Conservation (phyloP, 164 flowering plant species). For the Kalanchoe fedtschenkoi region DNA sequence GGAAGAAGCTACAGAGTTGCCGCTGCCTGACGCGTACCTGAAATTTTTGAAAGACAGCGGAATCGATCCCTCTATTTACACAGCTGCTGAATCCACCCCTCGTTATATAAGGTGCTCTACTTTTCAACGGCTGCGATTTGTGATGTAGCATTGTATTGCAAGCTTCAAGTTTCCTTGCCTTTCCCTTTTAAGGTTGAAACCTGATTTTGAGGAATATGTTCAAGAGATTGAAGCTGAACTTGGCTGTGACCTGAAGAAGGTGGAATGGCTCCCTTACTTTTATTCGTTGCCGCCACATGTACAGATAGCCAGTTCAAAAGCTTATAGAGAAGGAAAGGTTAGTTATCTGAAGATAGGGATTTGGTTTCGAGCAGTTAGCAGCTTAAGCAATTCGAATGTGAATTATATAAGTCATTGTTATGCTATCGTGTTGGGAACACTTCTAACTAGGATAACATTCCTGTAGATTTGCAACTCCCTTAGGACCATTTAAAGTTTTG, state of each 20-base stretch:
- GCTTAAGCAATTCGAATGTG: too few relatives aligned
- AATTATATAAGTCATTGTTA: too few relatives aligned
- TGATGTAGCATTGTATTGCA: not conserved
- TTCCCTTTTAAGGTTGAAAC: conserved; percentile 45
- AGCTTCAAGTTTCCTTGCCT: not conserved
- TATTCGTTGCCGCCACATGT: conserved; percentile 52
- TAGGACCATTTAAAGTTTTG: not conserved
- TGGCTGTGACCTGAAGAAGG: conserved; percentile 42
- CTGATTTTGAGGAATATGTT: conserved; percentile 36
- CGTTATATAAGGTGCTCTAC: conserved; percentile 57
- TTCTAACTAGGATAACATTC: too few relatives aligned
- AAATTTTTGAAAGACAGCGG: conserved; percentile 56
- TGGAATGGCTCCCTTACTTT: conserved; percentile 63
- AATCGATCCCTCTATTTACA: conserved; percentile 62
- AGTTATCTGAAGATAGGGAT: not conserved
- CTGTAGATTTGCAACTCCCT: too few relatives aligned
- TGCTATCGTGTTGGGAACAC: too few relatives aligned
- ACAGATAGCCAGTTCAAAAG: conserved; percentile 56
- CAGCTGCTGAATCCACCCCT: conserved; percentile 37
- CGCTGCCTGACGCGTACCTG: conserved; percentile 53
- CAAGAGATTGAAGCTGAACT: conserved; percentile 59
- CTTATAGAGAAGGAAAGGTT: conserved; percentile 73
- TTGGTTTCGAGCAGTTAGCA: not conserved
- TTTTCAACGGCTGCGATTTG: not conserved
- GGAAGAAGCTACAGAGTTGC: conserved; percentile 24